A percentile compares a stretch with the other conserved stretches of the same genome.
Evolutionary conservation across 192 early-diverging fungal species (phyloP).

Genomic region (Coemansia sp.): DNA sequence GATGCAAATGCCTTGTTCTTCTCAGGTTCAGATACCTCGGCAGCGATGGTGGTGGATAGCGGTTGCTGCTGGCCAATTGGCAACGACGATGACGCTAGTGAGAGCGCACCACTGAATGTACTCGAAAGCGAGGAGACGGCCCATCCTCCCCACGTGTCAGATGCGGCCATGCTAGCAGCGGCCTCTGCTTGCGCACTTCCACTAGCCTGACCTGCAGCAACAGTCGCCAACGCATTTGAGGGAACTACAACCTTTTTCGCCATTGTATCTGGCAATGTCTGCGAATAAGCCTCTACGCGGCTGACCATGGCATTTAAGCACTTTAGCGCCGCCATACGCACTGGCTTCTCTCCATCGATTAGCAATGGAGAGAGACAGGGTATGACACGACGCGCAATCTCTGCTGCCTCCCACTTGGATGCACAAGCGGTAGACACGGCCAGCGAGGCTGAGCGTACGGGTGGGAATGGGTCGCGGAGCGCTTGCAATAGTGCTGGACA

Average conservation of each 20-base stretch:
- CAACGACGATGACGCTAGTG: constrained; percentile 34
- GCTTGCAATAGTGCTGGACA: constrained; percentile 80
- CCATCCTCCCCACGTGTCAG: constrained; percentile 82
- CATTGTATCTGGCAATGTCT: constrained; percentile 68
- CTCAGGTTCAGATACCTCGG: background rate
- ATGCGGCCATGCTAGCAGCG: constrained; percentile 50
- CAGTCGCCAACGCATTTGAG: constrained; percentile 5
- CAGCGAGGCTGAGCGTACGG: constrained; percentile 82
- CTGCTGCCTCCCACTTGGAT: constrained; percentile 62
- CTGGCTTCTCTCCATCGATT: constrained; percentile 55
- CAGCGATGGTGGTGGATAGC: background rate
- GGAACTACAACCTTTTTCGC: constrained; percentile 27
- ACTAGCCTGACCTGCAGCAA: constrained; percentile 8
- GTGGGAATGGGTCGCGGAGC: constrained; percentile 85
- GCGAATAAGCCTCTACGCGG: constrained; percentile 64
- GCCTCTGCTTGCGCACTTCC: constrained; percentile 21
- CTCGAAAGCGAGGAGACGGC: constrained; percentile 78
- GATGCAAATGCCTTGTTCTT: background rate
- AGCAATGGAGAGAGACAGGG: constrained; percentile 62
- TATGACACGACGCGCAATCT: constrained; percentile 71
- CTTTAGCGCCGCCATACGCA: constrained; percentile 82
- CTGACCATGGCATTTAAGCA: constrained; percentile 67
- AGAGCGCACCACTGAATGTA: constrained; percentile 40
- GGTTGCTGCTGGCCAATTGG: constrained; percentile 17
- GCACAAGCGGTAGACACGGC: constrained; percentile 71